These are phyloP conservation scores for Priceomyces carsonii DNA, from an alignment of 805 yeast species.

Conservation along the genomic window DNA sequence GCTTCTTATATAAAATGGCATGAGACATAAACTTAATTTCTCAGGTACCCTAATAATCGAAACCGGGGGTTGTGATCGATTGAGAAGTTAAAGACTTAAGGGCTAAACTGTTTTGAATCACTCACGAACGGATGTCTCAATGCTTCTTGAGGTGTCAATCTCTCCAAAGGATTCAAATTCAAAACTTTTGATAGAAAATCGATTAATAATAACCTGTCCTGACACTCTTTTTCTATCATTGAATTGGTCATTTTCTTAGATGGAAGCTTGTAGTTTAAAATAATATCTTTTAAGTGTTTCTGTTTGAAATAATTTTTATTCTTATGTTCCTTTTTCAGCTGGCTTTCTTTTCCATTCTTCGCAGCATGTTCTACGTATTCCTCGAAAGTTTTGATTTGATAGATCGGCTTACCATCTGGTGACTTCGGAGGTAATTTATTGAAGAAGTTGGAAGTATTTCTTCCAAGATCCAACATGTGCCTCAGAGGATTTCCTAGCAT, in stretches of 20 bases:
- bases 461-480: conserved; percentile 97
- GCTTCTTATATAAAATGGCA: too few species aligned
- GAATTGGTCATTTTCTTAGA: conserved; percentile 53
- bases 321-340: conserved; percentile 60
- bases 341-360: conserved; percentile 28
- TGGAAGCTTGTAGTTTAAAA: conserved; percentile 72
- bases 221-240: conserved; percentile 68
- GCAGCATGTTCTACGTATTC: conserved; percentile 32
- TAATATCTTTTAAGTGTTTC: conserved; percentile 65
- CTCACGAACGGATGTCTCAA: conserved; percentile 84
- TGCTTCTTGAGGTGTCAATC: conserved; percentile 98
- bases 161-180: conserved; percentile 84
- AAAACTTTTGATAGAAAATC: conserved; percentile 80
- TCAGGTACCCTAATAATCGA: too few species aligned
- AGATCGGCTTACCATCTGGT: conserved; percentile 29
- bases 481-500: conserved; percentile 86
- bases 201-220: conserved; percentile 66
- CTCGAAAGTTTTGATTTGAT: conserved; percentile 33
- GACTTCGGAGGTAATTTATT: conserved; percentile 36
- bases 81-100: too few species aligned
- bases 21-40: too few species aligned
- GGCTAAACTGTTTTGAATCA: conserved; percentile 16
- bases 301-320: conserved; percentile 79
- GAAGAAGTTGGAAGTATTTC: conserved; percentile 71
- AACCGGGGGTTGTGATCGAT: neutral